Evolutionary conservation across 2,329 filamentous ascomycete genomes (phyloP).

Genomic region (Thermothelomyces thermophilus): DNA sequence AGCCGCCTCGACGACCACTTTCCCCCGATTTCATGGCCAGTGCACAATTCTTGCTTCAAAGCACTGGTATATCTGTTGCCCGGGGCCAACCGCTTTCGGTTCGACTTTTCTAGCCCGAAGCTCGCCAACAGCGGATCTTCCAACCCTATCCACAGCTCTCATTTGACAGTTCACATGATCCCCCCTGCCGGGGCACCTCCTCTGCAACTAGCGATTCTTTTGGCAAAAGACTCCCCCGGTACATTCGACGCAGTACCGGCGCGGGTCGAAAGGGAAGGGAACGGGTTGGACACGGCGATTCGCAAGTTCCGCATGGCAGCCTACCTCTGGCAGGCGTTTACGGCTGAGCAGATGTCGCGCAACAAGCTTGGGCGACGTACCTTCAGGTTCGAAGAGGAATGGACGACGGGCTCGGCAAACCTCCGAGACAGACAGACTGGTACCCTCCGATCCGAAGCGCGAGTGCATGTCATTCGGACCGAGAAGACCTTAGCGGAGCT

Average conservation of each 20-base stretch:
- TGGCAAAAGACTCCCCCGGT: conserved; percentile 80
- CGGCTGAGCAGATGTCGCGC: conserved; percentile 90
- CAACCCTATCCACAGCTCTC: conserved; percentile 68
- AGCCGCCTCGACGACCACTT: conserved; percentile 80
- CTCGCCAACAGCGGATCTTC: conserved; percentile 61
- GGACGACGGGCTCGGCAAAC: conserved; percentile 77
- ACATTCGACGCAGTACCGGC: conserved; percentile 79
- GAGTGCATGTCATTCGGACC: conserved; percentile 75
- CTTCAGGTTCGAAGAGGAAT: conserved; percentile 92
- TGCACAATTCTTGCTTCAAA: conserved; percentile 86
- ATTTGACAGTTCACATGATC: conserved; percentile 79
- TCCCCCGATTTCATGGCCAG: conserved; percentile 78
- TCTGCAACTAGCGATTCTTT: conserved; percentile 78
- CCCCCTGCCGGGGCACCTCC: conserved; percentile 73
- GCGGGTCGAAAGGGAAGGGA: conserved; percentile 70
- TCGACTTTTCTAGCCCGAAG: conserved; percentile 84
- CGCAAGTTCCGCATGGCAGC: conserved; percentile 92
- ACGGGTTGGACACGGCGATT: conserved; percentile 70
- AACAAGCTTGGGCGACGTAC: conserved; percentile 78
- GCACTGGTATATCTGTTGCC: conserved; percentile 83
- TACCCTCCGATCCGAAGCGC: conserved; percentile 82
- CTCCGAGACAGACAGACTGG: conserved; percentile 63
- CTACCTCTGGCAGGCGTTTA: conserved; percentile 96
- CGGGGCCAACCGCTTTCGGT: conserved; percentile 78
- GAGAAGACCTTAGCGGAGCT: conserved; percentile 83